Evolutionary conservation across 371 early-diverging fungal genomes (phyloP), one percentile per base, ranked within the genome.

Genomic region (Paraphysoderma sedebokerense): DNA sequence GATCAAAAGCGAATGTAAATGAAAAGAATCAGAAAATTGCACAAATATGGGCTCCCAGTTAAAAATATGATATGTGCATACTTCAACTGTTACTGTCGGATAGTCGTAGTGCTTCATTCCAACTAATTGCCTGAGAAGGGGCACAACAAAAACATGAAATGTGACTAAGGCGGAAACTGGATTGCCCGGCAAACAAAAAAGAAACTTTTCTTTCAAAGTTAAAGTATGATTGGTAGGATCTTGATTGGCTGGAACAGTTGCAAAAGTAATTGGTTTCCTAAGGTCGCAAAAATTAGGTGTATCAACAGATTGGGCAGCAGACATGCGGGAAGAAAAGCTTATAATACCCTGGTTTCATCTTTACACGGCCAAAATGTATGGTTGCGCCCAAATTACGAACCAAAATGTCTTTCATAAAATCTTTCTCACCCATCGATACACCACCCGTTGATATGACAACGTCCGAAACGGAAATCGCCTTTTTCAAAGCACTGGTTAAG

Each of bases 361-460:
- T 53, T n/a, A 93, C 80, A 3, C 92, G 71, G 0, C 92, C 92
- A 68, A 93, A 90, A 46, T 81, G 79, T 24, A 90, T 72, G 0
- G 56, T 70, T 4, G 85, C 92, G 4, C 71, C 72, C 13, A 88
- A 51, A 17, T 68, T 68, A 44, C 77, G 76, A 50, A 85, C 85
- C 11, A 91, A 56, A 0, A 85, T 78, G 1, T 86, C 78, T 50
- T 90, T 90, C 51, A 93, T 66, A 34, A 83, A 71, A 61, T 93
- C 95, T 33, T 77, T 68, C 62, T 93, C 91, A 23, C 92, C 92
- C 95, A 93, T 93, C 1, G 87, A 86, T 0, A 90, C 92, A 2
- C 91, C 95, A 24, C 95, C 95, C 0, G 90, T 87, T 2, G 85
- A 83, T 20, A 91, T 72, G 1, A 93, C 45, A 0, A 88, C 85